Percentiles rank a stretch among this genome's conserved stretches.
phyloP scores from a whole-genome alignment of 331 rosid species.

The Malus hybrid region DNA sequence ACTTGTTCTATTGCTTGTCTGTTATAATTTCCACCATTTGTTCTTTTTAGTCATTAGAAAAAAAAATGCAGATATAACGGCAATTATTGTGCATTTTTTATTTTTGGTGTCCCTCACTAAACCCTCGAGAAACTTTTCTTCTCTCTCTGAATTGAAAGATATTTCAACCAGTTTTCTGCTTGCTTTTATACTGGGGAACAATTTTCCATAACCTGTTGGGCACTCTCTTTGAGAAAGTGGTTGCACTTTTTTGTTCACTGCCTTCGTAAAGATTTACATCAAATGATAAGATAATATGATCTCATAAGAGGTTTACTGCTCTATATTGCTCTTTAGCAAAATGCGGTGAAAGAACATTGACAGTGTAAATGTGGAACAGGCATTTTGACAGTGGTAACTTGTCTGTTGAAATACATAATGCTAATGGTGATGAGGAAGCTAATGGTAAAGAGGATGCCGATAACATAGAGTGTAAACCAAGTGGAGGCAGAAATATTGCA shows the following conservation, averaged over 20 bases:
- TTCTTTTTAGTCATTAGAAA: not conserved
- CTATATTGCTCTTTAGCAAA: not conserved
- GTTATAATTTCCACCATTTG: not conserved
- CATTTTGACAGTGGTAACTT: constrained; percentile 11
- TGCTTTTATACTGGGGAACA: not conserved
- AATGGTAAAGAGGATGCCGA: constrained; percentile 15
- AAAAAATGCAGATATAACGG: not conserved
- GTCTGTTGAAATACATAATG: constrained; percentile 11
- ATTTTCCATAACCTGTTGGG: not conserved
- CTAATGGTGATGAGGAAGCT: not conserved
- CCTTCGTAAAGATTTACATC: not conserved
- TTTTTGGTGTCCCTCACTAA: not conserved
- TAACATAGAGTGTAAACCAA: constrained; percentile 3
- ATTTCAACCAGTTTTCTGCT: not conserved
- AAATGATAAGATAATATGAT: not conserved
- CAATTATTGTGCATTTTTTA: not conserved
- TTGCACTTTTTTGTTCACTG: not conserved
- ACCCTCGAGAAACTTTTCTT: not conserved
- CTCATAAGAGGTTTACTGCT: not conserved
- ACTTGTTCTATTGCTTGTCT: not conserved
- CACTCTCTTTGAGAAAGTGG: not conserved
- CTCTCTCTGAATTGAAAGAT: not conserved
- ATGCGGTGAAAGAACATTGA: not conserved
- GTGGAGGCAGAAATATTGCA: constrained; percentile 13
- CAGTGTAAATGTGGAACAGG: constrained; percentile 20